Evolutionary conservation across 2,329 filamentous ascomycete genomes (phyloP).

Genomic region (Calonectria ilicicola): DNA sequence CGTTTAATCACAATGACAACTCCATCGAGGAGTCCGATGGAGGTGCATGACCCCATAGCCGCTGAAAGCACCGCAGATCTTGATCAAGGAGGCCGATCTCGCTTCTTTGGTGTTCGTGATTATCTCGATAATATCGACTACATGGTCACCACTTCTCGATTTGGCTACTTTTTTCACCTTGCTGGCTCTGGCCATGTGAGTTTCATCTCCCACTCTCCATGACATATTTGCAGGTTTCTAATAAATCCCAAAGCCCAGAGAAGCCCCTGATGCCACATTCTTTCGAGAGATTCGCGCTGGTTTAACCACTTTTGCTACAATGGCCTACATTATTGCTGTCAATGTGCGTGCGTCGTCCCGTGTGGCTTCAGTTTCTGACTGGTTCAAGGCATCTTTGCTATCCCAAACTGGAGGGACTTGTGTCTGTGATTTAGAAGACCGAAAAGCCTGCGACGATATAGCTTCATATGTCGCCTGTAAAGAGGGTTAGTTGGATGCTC

Average conservation of each 20-base stretch:
- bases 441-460: constrained; percentile 62
- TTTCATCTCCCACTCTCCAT: constrained; percentile 25
- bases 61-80: not conserved
- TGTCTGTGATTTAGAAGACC: constrained; percentile 64
- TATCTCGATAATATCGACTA: constrained; percentile 50
- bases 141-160: constrained; percentile 54
- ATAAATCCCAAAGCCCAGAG: constrained; percentile 64
- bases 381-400: constrained; percentile 74
- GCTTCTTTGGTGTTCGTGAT: constrained; percentile 49
- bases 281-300: constrained; percentile 84
- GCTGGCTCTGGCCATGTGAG: constrained; percentile 76
- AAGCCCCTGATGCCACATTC: constrained; percentile 77
- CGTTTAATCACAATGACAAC: constrained; percentile 26
- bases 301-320: constrained; percentile 82
- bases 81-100: constrained; percentile 36
- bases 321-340: constrained; percentile 88
- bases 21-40: constrained; percentile 24
- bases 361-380: not conserved
- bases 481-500: constrained; percentile 51
- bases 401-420: constrained; percentile 84
- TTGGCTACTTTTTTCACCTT: constrained; percentile 74
- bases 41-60: constrained; percentile 1
- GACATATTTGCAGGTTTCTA: not conserved
- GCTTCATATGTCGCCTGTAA: constrained; percentile 59
- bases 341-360: constrained; percentile 58